phyloP scores from a whole-genome alignment of 306 rosid genomes.

The Spatholobus suberectus region DNA sequence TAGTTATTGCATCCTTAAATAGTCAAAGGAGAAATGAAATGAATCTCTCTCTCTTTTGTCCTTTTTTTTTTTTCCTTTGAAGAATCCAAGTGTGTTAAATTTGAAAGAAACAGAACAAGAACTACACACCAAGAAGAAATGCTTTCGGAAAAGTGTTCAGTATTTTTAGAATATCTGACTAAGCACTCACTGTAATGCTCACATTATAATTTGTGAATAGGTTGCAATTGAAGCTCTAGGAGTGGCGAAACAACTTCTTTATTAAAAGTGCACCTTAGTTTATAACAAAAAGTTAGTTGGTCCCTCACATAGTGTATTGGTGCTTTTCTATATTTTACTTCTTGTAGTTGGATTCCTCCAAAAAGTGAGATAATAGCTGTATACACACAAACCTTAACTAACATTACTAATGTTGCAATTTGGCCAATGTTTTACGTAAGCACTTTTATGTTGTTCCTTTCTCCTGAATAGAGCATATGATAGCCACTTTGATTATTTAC shows the following conservation, averaged over 20 bases:
- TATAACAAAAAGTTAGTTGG: not conserved
- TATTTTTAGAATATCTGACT: conserved; percentile 42
- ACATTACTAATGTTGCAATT: not conserved
- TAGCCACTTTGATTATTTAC: not conserved
- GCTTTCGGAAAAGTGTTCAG: conserved; percentile 28
- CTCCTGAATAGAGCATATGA: not conserved
- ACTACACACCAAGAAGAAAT: conserved; percentile 29
- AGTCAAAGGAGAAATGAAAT: not conserved
- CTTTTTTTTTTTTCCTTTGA: too few relatives aligned
- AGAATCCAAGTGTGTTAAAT: conserved; percentile 33
- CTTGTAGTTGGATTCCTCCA: conserved; percentile 25
- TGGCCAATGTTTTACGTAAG: conserved; percentile 4
- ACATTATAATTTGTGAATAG: conserved; percentile 12
- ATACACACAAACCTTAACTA: conserved; percentile 15
- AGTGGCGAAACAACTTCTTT: conserved; percentile 30
- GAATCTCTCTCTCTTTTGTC: not conserved
- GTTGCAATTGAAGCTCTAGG: conserved; percentile 36
- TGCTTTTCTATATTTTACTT: conserved; percentile 7
- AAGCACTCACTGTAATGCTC: conserved; percentile 38
- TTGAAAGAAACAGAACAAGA: conserved; percentile 33
- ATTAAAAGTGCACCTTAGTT: conserved; percentile 28
- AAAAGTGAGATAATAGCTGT: conserved; percentile 1
- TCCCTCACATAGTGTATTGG: not conserved
- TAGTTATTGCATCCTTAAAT: conserved; percentile 40
- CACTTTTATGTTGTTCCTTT: conserved; percentile 15